Conservation (phyloP, 75 land plant species). For the Larix kaempferi region DNA sequence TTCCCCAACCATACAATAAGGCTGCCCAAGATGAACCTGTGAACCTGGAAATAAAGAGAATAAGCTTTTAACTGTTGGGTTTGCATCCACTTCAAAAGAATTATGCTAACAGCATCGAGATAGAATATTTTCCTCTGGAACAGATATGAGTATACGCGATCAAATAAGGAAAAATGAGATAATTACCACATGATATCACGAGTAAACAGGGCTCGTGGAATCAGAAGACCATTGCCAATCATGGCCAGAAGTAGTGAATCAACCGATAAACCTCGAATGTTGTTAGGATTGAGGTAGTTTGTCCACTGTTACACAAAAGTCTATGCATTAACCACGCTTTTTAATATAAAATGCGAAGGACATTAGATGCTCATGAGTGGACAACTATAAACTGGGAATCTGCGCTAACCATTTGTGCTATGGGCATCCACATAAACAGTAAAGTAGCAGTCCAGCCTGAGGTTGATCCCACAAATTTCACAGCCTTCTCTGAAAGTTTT, state of each 20-base stretch:
- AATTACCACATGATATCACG: slow-evolving; percentile 93
- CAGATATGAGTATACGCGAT: neutral
- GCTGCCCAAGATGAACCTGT: slow-evolving; percentile 86
- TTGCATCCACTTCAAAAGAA: neutral
- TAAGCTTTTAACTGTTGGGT: neutral
- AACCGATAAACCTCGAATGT: slow-evolving; percentile 86
- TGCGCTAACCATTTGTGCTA: slow-evolving; percentile 73
- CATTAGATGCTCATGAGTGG: neutral
- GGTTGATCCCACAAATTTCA: slow-evolving; percentile 43
- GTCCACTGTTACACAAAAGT: slow-evolving; percentile 65
- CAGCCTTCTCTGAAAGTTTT: slow-evolving; percentile 48
- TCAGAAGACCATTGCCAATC: slow-evolving; percentile 84
- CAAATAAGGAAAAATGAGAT: slow-evolving; percentile 1
- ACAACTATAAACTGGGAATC: neutral
- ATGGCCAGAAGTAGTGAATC: slow-evolving; percentile 79
- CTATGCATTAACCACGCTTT: neutral
- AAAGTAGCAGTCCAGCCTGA: slow-evolving; percentile 98
- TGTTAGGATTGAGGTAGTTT: slow-evolving; percentile 76
- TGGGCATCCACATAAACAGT: slow-evolving; percentile 95
- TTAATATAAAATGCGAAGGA: neutral
- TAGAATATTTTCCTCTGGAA: neutral
- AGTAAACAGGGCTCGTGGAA: slow-evolving; percentile 88
- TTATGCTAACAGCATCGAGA: neutral
- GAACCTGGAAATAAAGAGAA: slow-evolving; percentile 56
- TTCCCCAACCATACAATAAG: slow-evolving; percentile 78